Evolutionary conservation across 2,329 filamentous ascomycete genomes (phyloP), one percentile per base, ranked within the genome.

Genomic region (Colletotrichum chlorophyti): DNA sequence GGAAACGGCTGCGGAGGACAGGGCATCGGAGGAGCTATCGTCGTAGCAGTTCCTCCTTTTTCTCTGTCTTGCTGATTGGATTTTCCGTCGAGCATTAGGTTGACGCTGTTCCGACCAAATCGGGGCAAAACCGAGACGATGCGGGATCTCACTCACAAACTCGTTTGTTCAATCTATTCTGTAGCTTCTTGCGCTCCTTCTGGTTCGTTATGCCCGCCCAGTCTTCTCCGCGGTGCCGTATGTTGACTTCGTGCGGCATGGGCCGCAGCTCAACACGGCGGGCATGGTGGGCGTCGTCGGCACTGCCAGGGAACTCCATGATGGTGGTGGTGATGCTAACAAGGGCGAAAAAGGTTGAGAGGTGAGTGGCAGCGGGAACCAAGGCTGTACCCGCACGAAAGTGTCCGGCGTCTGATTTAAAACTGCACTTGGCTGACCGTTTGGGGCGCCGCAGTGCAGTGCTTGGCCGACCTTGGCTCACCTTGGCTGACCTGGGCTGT

Each of bases 151-250:
- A 53, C 51, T 47, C 12, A 54, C 51, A 42, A 19, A 21, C 34
- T 19, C 51, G 11, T 32, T 54, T 41, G 14, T 47, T 54, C n/a
- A 48, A 14, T 4, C 51, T 41, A 23, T 54, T 54, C 41, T 47
- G 51, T 2, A 42, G 34, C 19, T 26, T 54, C 42, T 54, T 54
- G 12, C 41, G 61, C 47, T 66, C 52, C 6, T 55, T 58, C 2
- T 64, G 62, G 52, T 64, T 67, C 6, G 63, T 68, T 7, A 68
- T 63, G 5, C 70, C 70, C 2, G 66, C 71, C 70, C 70, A 73
- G 46, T 73, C 70, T 43, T 73, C 70, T 37, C 15, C 34, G 17
- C 17, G 17, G 17, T 37, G 34, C 15, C 34, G 4, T 3, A 37
- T 37, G 34, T 21, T 37, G 34, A 17, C 34, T 4, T 37, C 34